phyloP scores from a whole-genome alignment of 2,329 filamentous ascomycete species.

The Neopestalotiopsis sp. region DNA sequence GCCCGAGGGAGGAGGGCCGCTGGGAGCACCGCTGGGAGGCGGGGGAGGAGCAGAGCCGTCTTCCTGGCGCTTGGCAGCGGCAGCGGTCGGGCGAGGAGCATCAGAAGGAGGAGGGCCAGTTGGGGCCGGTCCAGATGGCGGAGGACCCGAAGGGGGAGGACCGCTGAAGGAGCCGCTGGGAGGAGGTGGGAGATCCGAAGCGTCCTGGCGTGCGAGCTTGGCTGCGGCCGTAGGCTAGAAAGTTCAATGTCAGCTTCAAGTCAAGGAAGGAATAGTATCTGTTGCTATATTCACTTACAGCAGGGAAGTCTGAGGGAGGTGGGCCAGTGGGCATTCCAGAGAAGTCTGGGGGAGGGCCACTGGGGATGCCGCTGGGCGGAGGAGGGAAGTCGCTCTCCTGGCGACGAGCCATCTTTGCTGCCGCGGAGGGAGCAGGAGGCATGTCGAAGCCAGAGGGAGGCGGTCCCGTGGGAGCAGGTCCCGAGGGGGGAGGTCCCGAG shows the following conservation, averaged over 20 bases:
- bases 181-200: background rate
- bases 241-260: background rate
- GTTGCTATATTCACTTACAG: background rate
- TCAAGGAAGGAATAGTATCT: background rate
- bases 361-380: background rate
- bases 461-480: background rate
- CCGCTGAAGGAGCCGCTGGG: background rate
- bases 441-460: background rate
- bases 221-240: background rate
- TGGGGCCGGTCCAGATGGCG: background rate
- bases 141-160: background rate
- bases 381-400: background rate
- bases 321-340: constrained; percentile 1
- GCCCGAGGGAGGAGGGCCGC: constrained; percentile 2
- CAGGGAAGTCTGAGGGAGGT: background rate
- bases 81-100: background rate
- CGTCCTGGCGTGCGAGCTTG: background rate
- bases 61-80: background rate
- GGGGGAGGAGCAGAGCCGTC: background rate
- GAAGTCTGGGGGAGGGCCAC: constrained; percentile 6
- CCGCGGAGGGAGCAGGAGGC: background rate
- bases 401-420: background rate
- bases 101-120: background rate
- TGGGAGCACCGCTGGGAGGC: background rate
- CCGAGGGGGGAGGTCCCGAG: constrained; percentile 4